A percentile compares a stretch with the other conserved stretches of the same genome.
These are phyloP conservation scores for Tolypocladium endophyticum DNA, from an alignment of 2,329 filamentous ascomycete genomes.

Conservation along the genomic window DNA sequence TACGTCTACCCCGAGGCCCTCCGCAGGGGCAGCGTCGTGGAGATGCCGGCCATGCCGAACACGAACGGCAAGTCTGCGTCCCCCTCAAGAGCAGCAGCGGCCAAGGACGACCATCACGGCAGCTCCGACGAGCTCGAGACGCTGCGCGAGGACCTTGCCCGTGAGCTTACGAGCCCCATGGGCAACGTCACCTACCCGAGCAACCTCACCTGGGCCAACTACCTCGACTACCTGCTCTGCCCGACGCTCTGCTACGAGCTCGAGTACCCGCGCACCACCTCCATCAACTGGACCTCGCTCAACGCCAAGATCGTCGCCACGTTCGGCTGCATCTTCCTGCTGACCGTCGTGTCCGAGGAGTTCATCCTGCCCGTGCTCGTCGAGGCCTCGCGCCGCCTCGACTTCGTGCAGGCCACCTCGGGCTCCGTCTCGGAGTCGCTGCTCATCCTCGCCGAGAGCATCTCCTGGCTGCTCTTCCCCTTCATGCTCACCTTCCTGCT, in stretches of 20 bases:
- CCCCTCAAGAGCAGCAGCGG: neutral
- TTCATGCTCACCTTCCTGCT: slow-evolving; percentile 95
- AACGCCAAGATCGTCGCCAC: slow-evolving; percentile 79
- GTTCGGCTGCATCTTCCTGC: slow-evolving; percentile 91
- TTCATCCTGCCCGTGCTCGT: slow-evolving; percentile 86
- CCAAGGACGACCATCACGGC: slow-evolving; percentile 8
- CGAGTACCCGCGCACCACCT: slow-evolving; percentile 74
- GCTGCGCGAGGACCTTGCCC: slow-evolving; percentile 76
- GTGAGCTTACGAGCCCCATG: slow-evolving; percentile 82
- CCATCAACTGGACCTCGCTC: slow-evolving; percentile 71
- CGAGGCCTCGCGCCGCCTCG: slow-evolving; percentile 51
- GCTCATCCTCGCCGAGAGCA: slow-evolving; percentile 78
- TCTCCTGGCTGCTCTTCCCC: slow-evolving; percentile 85
- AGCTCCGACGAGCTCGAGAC: slow-evolving; percentile 46
- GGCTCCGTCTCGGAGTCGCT: slow-evolving; percentile 49
- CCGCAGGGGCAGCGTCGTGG: slow-evolving; percentile 27
- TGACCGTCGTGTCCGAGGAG: slow-evolving; percentile 85
- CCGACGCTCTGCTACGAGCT: slow-evolving; percentile 96
- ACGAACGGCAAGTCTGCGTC: slow-evolving; percentile 3
- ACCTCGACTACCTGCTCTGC: slow-evolving; percentile 77
- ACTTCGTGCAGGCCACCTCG: slow-evolving; percentile 20
- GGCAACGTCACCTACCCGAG: slow-evolving; percentile 82
- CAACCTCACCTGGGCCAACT: slow-evolving; percentile 78
- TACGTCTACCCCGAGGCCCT: slow-evolving; percentile 64
- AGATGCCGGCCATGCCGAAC: slow-evolving; percentile 9